Base-by-base conservation (phyloP, 352 stramenopile species). In the Phytophthora pseudosyringae region DNA sequence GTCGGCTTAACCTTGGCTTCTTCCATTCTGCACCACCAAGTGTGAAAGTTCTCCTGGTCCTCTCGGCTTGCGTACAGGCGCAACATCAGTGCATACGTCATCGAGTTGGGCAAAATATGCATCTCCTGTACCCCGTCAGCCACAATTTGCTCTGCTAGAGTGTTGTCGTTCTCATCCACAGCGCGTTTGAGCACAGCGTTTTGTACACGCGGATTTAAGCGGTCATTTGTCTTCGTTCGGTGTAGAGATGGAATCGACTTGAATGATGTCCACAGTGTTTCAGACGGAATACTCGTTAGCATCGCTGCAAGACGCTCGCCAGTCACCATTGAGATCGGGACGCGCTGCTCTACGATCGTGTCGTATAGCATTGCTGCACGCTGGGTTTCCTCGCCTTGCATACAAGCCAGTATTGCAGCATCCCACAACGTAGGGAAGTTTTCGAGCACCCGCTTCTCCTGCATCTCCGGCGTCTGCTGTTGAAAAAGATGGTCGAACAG, bases 11-110 rank as follows among this genome's bases (percentile, higher is more conserved):
- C 79, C 6, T 76, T 64, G 7, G 64, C 73, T 4, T 67, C 26
- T 16, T 69, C 66, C 80, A 91, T 88, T 33, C 73, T 70, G 18
- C 61, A 53, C 49, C 68, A 80, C 83, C 83, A 92, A 4, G 16
- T 7, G 35, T 80, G 48, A 43, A 92, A 88, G 0, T 54, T 69
- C n/a, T 72, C 59, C 28, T 80, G 69, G 55, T 89, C 63, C 21
- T 80, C 76, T 29, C 62, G 67, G 12, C 55, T 72, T 29, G 81
- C 80, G 29, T 86, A 90, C 50, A 92, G 61, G 25, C 78, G 73
- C 36, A 92, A 60, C 81, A 92, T 86, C 26, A 93, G 46, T 45
- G 81, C 86, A 51, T 88, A 91, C 10, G 81, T 90, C 84, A 91
- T 91, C 10, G 78, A 83, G 47, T 89, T 91, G 12, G 84, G 69